These are phyloP conservation scores for Entophlyctis helioformis DNA, from an alignment of 192 early-diverging fungal genomes.

Conservation along the genomic window DNA sequence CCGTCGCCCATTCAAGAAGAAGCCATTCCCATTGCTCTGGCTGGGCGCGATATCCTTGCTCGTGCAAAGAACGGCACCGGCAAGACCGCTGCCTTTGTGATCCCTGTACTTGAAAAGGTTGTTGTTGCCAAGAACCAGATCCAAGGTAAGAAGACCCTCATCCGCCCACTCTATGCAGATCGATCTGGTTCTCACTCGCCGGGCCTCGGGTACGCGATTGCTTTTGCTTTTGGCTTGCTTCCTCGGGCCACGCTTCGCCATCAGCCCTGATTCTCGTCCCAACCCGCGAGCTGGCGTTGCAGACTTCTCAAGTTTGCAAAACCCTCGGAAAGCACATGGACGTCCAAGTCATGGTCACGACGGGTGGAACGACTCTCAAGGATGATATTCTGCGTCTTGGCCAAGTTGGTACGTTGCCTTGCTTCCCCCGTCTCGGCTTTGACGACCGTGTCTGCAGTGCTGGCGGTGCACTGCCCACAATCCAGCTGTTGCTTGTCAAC, in stretches of 20 bases:
- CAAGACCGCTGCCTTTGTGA: constrained; percentile 96
- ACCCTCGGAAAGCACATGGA: constrained; percentile 87
- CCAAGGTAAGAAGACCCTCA: constrained; percentile 66
- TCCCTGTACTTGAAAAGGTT: constrained; percentile 90
- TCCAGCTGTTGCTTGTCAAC: no score
- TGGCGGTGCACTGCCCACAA: no score
- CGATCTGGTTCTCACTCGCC: no score
- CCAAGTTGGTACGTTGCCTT: constrained; percentile 47
- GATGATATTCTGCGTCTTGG: constrained; percentile 94
- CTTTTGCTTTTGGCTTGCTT: no score
- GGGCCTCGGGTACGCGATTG: no score
- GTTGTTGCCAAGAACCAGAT: constrained; percentile 74
- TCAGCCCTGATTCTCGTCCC: constrained; percentile 83
- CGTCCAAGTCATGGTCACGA: constrained; percentile 97
- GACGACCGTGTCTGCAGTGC: no score
- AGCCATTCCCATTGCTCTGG: constrained; percentile 92
- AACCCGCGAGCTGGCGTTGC: constrained; percentile 93
- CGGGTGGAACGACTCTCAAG: constrained; percentile 94
- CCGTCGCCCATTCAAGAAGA: constrained; percentile 99
- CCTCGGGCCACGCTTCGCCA: no score
- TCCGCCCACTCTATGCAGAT: no score
- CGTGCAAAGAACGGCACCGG: constrained; percentile 90
- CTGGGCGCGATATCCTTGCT: constrained; percentile 91
- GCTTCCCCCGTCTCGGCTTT: no score
- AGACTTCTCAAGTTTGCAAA: constrained; percentile 99